These are phyloP conservation scores for Chlorella variabilis DNA, from an alignment of 163 green algal genomes.

Conservation along the genomic window DNA sequence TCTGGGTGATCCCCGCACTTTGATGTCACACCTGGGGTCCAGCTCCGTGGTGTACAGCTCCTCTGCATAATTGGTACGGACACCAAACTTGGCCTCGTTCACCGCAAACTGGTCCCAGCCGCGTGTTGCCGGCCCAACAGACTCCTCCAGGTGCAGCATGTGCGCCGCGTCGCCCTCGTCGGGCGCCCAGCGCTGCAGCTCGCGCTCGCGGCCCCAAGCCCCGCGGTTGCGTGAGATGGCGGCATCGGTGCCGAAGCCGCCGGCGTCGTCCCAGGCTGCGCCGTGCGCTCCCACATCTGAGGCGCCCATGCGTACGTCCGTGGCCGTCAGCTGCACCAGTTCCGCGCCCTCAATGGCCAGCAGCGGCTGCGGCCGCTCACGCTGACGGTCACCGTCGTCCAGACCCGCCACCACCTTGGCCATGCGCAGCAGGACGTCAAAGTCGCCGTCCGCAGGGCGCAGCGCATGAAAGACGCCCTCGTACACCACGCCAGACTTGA, in stretches of 20 bases:
- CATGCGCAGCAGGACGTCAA: slow-evolving; percentile 48
- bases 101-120: slow-evolving; percentile 94
- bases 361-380: slow-evolving; percentile 25
- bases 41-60: slow-evolving; percentile 91
- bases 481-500: slow-evolving; percentile 63
- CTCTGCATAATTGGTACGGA: slow-evolving; percentile 83
- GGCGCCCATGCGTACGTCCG: slow-evolving; percentile 67
- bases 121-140: slow-evolving; percentile 2
- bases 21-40: slow-evolving; percentile 65
- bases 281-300: slow-evolving; percentile 52
- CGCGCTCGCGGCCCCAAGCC: slow-evolving; percentile 63
- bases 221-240: slow-evolving; percentile 73
- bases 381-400: too few species aligned
- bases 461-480: slow-evolving; percentile 77
- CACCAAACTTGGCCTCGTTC: slow-evolving; percentile 87
- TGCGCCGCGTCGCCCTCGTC: slow-evolving; percentile 51
- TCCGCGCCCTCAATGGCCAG: slow-evolving; percentile 54
- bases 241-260: slow-evolving; percentile 82
- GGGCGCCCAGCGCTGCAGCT: slow-evolving; percentile 80
- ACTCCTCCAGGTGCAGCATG: slow-evolving; percentile 58
- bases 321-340: slow-evolving; percentile 63
- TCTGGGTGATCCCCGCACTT: too few species aligned
- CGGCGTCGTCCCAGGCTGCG: slow-evolving; percentile 50
- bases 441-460: slow-evolving; percentile 26
- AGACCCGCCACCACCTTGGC: slow-evolving; percentile 38